Percentiles rank a stretch among this genome's conserved stretches.
phyloP scores from a whole-genome alignment of 78 protist genomes.

The Emiliania huxleyi region DNA sequence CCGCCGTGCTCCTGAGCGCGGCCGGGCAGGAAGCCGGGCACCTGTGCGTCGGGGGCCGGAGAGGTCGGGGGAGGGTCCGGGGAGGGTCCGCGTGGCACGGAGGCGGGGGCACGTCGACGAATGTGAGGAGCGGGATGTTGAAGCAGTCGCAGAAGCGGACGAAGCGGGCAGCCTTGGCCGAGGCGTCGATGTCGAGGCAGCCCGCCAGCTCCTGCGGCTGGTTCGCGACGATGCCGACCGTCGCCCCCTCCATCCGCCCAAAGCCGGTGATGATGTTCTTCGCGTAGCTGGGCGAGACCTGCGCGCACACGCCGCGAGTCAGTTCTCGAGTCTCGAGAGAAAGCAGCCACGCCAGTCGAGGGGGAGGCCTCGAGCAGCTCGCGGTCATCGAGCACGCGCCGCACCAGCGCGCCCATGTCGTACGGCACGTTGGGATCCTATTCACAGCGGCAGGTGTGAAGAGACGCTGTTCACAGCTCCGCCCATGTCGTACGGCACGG shows the following conservation, averaged over 20 bases:
- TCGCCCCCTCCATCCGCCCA: slow-evolving; percentile 90
- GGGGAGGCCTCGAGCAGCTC: neutral
- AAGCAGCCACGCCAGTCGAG: neutral
- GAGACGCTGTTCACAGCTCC: too few species aligned
- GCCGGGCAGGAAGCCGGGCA: slow-evolving; percentile 98
- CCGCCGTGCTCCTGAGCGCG: slow-evolving; percentile 82
- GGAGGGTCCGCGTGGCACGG: too few species aligned
- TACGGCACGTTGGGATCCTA: neutral
- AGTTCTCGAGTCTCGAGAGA: neutral
- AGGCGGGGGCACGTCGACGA: slow-evolving; percentile 98
- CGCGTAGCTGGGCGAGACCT: slow-evolving; percentile 88
- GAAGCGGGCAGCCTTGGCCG: slow-evolving; percentile 90
- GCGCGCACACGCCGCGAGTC: neutral
- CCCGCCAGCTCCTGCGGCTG: slow-evolving; percentile 95
- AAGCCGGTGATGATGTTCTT: slow-evolving; percentile 91
- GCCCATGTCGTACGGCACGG: slow-evolving; percentile 92
- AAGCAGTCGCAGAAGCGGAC: slow-evolving; percentile 96
- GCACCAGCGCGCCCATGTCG: neutral
- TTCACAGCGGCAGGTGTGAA: too few species aligned
- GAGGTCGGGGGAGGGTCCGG: too few species aligned
- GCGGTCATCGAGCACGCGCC: neutral
- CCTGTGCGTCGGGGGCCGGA: too few species aligned
- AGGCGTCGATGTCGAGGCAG: slow-evolving; percentile 91
- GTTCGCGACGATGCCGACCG: slow-evolving; percentile 96
- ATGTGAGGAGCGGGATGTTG: slow-evolving; percentile 94